phyloP scores from a whole-genome alignment of 805 yeast species.

The Cyberlindnera maclurae region DNA sequence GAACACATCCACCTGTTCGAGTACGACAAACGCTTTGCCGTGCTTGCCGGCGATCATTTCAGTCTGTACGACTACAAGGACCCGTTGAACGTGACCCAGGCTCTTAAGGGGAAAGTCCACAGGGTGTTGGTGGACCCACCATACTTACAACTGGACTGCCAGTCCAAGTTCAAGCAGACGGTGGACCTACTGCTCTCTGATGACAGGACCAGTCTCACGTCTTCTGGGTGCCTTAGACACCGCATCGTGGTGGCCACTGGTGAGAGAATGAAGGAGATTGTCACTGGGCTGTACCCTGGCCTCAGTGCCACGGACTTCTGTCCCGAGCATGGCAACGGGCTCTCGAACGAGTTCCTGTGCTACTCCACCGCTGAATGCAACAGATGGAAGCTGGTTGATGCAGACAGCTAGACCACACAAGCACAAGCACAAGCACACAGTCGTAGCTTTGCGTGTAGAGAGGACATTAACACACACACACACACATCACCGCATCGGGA shows the following conservation, averaged over 20 bases:
- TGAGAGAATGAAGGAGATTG: slow-evolving; percentile 72
- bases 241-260: slow-evolving; percentile 78
- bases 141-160: slow-evolving; percentile 76
- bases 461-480: too few species aligned
- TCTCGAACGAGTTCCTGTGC: slow-evolving; percentile 83
- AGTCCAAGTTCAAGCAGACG: slow-evolving; percentile 54
- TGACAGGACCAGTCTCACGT: slow-evolving; percentile 33
- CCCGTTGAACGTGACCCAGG: slow-evolving; percentile 55
- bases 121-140: slow-evolving; percentile 84
- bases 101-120: slow-evolving; percentile 56
- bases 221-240: slow-evolving; percentile 33
- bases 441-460: too few species aligned
- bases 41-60: slow-evolving; percentile 67
- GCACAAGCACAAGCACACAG: too few species aligned
- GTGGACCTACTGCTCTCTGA: slow-evolving; percentile 50
- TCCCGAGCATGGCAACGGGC: slow-evolving; percentile 80
- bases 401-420: not conserved
- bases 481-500: too few species aligned
- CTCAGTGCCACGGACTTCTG: slow-evolving; percentile 55
- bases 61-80: slow-evolving; percentile 67
- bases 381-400: slow-evolving; percentile 44
- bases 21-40: slow-evolving; percentile 67
- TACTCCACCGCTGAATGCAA: slow-evolving; percentile 71
- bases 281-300: slow-evolving; percentile 56
- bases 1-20: slow-evolving; percentile 69